Evolutionary conservation across 2,329 filamentous ascomycete species (phyloP), one percentile per base, ranked within the genome.

Genomic region (Sordariomycetes sp.): DNA sequence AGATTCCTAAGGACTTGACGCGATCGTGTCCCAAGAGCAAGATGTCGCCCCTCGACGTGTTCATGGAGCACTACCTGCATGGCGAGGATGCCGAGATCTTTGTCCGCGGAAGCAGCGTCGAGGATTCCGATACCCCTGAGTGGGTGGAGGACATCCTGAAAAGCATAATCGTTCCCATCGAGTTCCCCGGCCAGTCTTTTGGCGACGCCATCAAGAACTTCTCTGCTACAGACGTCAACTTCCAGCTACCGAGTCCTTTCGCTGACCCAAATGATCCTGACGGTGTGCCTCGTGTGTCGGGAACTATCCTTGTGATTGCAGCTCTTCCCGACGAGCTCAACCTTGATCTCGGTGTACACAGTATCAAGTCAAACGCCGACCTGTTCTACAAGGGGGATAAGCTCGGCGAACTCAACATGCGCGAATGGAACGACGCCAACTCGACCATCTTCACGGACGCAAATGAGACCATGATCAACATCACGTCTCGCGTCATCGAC

Each of bases 131-230:
- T 21, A 84, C 86, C 0, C 92, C 92, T 1, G 65, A 68, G 30
- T 98, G 92, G 92, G 72, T 95, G 31, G 72, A 74, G 11, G 77
- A 88, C 33, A 69, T 98, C 16, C 64, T 96, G 24, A 78, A 79
- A 30, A 86, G 83, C 45, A 74, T 96, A 34, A 88, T 81, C 0
- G 69, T 96, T 1, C 87, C 88, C 4, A 65, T 96, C 6, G 82
- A 86, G 6, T 83, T 96, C 41, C 85, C 86, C 1, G 86, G 86
- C 5, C 76, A 79, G 38, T 79, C 79, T 0, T 80, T 95, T 47
- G 86, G 87, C 43, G 79, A 83, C 43, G 63, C 94, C 12, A 82
- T 98, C 51, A 82, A 80, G 45, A 90, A 92, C 46, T 95, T 96
- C 52, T 83, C 86, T 16, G 64, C 96, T 43, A 76, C 79, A 3